phyloP scores from a whole-genome alignment of 2,329 filamentous ascomycete genomes.

The Pseudocercospora fijiensis region DNA sequence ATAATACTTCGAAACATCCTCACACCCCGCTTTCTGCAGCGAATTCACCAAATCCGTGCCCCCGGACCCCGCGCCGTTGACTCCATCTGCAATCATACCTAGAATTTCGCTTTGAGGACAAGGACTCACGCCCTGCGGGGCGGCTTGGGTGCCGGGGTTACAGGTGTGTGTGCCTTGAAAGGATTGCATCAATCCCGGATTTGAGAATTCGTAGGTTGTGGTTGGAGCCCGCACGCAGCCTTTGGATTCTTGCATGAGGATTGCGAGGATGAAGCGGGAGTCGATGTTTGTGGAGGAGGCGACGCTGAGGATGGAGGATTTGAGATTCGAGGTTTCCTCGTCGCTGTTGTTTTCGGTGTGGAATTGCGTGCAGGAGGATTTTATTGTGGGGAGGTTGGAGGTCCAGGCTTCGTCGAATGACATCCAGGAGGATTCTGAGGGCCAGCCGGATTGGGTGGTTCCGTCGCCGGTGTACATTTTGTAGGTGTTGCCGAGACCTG shows the following conservation, averaged over 20 bases:
- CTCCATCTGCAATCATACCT: conserved; percentile 48
- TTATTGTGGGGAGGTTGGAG: conserved; percentile 40
- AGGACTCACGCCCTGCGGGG: conserved; percentile 36
- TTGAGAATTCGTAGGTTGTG: conserved; percentile 44
- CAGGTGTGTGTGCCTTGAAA: conserved; percentile 44
- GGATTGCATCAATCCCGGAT: conserved; percentile 51
- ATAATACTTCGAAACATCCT: conserved; percentile 48
- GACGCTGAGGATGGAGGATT: conserved; percentile 40
- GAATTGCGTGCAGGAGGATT: conserved; percentile 42
- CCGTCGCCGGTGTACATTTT: conserved; percentile 31
- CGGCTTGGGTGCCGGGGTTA: conserved; percentile 32
- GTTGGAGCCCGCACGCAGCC: conserved; percentile 50
- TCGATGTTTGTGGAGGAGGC: conserved; percentile 39
- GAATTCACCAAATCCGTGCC: conserved; percentile 47
- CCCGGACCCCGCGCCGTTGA: conserved; percentile 43
- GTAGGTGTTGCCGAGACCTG: conserved; percentile 24
- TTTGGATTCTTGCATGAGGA: conserved; percentile 50
- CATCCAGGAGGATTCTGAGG: conserved; percentile 27
- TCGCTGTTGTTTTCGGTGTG: conserved; percentile 41
- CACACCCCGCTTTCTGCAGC: conserved; percentile 35
- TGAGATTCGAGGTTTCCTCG: conserved; percentile 42
- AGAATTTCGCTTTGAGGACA: conserved; percentile 43
- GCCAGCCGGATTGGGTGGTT: conserved; percentile 29
- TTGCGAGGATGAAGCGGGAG: conserved; percentile 46
- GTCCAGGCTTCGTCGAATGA: conserved; percentile 36